These are phyloP conservation scores for Termitomyces heimii DNA, from an alignment of 768 basidiomycete genomes.

Conservation along the genomic window DNA sequence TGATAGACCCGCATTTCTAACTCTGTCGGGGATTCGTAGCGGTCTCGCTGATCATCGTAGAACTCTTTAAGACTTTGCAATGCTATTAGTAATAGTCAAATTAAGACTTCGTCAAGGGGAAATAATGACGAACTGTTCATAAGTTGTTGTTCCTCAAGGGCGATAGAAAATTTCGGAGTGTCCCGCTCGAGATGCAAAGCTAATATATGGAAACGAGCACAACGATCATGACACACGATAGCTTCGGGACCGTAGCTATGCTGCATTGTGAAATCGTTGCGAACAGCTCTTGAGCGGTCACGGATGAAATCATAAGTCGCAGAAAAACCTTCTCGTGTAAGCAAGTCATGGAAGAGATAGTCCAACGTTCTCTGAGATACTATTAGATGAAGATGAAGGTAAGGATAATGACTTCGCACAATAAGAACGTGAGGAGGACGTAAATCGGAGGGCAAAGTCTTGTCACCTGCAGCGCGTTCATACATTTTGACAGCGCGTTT, in stretches of 20 bases:
- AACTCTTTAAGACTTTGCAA: conserved; percentile 91
- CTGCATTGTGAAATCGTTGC: conserved; percentile 95
- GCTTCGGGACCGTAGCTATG: conserved; percentile 70
- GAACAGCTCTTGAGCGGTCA: conserved; percentile 84
- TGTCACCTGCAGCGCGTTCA: conserved; percentile 91
- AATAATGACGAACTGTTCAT: conserved; percentile 69
- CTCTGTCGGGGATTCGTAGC: conserved; percentile 73
- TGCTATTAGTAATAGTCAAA: conserved; percentile 38
- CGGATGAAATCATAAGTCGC: conserved; percentile 79
- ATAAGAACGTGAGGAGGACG: conserved; percentile 82
- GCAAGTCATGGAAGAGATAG: conserved; percentile 85
- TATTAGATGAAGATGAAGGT: conserved; percentile 1
- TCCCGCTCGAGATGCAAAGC: conserved; percentile 67
- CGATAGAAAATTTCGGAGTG: conserved; percentile 48
- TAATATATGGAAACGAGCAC: conserved; percentile 90
- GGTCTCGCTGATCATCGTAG: conserved; percentile 74
- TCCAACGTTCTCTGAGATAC: conserved; percentile 69
- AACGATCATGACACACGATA: conserved; percentile 89
- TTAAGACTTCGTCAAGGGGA: background rate
- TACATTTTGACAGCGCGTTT: conserved; percentile 90
- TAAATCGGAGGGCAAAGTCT: conserved; percentile 86
- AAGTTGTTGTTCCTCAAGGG: conserved; percentile 82
- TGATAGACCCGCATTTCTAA: conserved; percentile 97
- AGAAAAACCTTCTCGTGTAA: conserved; percentile 63
- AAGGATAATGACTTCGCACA: conserved; percentile 29